Conservation (phyloP, 805 yeast species). For the Barnettozyma siamensis region DNA sequence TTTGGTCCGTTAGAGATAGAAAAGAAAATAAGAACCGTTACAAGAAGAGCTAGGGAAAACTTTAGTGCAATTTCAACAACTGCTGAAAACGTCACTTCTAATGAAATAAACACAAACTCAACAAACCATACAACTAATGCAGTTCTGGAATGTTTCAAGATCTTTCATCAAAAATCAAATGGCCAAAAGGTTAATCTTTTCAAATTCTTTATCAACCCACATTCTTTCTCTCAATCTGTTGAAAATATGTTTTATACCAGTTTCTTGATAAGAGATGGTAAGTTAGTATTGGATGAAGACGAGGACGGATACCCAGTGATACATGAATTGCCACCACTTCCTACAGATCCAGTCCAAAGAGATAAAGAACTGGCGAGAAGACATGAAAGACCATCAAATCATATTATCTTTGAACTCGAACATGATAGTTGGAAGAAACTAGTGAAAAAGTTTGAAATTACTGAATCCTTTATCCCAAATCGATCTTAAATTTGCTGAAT, state of each 20-base stretch:
- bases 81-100: constrained; percentile 49
- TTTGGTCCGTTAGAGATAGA: constrained; percentile 68
- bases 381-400: constrained; percentile 36
- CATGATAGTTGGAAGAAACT: constrained; percentile 58
- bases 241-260: constrained; percentile 83
- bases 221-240: constrained; percentile 68
- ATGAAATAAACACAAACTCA: constrained; percentile 43
- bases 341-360: constrained; percentile 21
- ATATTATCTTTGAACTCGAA: constrained; percentile 70
- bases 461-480: constrained; percentile 45
- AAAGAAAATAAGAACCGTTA: constrained; percentile 35
- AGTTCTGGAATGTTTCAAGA: constrained; percentile 48
- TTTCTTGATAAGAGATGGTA: constrained; percentile 72
- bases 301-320: constrained; percentile 41
- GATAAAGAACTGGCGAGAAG: constrained; percentile 24
- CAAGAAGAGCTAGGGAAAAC: constrained; percentile 38
- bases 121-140: constrained; percentile 61
- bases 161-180: constrained; percentile 30
- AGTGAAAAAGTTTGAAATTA: constrained; percentile 49
- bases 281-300: constrained; percentile 48
- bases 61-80: constrained; percentile 37
- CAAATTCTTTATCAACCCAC: constrained; percentile 66
- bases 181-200: constrained; percentile 48
- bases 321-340: constrained; percentile 28
- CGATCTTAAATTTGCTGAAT: constrained; percentile 19